These are phyloP conservation scores for Artemisia argyi DNA, from an alignment of 129 eudicot species.

Conservation along the genomic window DNA sequence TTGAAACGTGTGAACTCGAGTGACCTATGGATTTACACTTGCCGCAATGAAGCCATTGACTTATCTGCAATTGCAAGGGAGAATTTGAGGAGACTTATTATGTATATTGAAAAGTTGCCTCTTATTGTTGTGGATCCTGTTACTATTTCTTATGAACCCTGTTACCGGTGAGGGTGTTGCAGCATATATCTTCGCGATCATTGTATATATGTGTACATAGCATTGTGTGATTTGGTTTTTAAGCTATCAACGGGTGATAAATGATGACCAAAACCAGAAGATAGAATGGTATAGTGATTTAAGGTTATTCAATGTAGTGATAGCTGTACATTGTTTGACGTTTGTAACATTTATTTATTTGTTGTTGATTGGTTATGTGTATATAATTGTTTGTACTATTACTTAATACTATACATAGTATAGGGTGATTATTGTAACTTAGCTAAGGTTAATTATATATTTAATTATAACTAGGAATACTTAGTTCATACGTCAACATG, in stretches of 20 bases:
- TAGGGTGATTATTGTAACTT: no score
- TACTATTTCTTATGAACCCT: conserved; percentile 50
- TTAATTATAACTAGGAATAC: no score
- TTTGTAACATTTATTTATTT: not conserved
- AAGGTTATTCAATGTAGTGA: not conserved
- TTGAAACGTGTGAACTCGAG: conserved; percentile 61
- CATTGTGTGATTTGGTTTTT: conserved; percentile 22
- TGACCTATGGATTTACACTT: conserved; percentile 78
- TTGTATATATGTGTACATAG: conserved; percentile 29
- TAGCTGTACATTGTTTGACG: conserved; percentile 25
- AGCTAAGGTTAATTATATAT: no score
- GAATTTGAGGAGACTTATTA: conserved; percentile 62
- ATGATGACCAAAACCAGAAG: conserved; percentile 16
- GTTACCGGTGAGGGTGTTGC: conserved; percentile 31
- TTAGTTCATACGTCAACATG: no score
- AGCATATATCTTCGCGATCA: not conserved
- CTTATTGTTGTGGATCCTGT: conserved; percentile 48
- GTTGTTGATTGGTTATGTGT: conserved; percentile 8
- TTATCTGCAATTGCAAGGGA: conserved; percentile 51
- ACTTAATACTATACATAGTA: no score
- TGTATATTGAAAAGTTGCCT: conserved; percentile 60
- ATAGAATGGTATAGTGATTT: conserved; percentile 10
- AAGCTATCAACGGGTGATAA: not conserved
- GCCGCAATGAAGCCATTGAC: conserved; percentile 49
- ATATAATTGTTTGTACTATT: not conserved